Evolutionary conservation across 2,329 filamentous ascomycete species (phyloP).

Genomic region (Neonectria sp.): DNA sequence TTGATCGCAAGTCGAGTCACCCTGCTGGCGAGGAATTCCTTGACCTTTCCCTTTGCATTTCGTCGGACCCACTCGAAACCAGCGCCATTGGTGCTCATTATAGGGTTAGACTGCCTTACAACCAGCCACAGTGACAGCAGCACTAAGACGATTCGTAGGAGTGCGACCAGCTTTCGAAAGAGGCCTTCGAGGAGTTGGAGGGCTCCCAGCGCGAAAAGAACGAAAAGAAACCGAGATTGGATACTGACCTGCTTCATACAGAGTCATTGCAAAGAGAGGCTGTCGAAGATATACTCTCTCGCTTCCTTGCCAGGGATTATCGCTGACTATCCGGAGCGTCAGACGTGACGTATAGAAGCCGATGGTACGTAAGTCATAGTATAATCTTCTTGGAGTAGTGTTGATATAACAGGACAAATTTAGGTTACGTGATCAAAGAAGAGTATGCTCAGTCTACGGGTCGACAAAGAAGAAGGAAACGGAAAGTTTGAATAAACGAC

Average conservation of each 20-base stretch:
- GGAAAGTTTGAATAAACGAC: slow-evolving; percentile 1
- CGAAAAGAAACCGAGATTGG: slow-evolving; percentile 3
- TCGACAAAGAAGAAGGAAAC: slow-evolving; percentile 1
- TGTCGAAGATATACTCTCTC: neutral
- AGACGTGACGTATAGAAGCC: neutral
- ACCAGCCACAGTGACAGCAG: slow-evolving; percentile 1
- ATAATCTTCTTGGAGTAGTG: neutral
- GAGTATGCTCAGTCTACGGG: neutral
- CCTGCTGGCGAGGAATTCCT: slow-evolving; percentile 1
- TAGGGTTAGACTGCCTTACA: slow-evolving; percentile 1
- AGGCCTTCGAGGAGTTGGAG: slow-evolving; percentile 2
- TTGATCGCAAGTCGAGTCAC: neutral
- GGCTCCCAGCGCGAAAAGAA: slow-evolving; percentile 1
- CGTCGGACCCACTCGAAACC: neutral
- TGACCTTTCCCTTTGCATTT: slow-evolving; percentile 2
- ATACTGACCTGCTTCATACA: neutral
- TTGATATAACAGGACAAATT: slow-evolving; percentile 1
- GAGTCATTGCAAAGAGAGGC: neutral
- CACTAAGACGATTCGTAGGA: slow-evolving; percentile 2
- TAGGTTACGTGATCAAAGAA: neutral
- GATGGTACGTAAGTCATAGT: neutral
- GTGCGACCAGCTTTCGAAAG: slow-evolving; percentile 2
- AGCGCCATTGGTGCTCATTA: neutral
- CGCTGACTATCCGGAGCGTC: neutral
- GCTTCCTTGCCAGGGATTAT: neutral